Percentiles rank a stretch among this genome's conserved stretches.
Conservation (phyloP, 2,329 filamentous ascomycete genomes). For the Didymosphaeria variabile region DNA sequence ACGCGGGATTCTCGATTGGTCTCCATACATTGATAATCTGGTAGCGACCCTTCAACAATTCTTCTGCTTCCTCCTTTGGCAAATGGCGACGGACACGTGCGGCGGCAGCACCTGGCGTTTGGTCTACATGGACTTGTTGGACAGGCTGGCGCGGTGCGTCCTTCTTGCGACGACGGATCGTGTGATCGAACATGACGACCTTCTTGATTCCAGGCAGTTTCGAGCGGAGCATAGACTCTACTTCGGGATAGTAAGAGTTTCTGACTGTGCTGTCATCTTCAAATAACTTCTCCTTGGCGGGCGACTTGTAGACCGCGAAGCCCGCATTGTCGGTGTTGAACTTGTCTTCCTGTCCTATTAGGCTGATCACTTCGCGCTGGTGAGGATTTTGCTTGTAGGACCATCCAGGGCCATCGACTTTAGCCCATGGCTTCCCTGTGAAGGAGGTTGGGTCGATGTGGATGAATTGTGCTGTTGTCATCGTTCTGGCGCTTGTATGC, state of each 20-base stretch:
- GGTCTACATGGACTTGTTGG: conserved; percentile 76
- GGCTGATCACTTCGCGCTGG: conserved; percentile 61
- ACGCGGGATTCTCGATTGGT: conserved; percentile 70
- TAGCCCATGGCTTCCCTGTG: conserved; percentile 67
- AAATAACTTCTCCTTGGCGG: conserved; percentile 64
- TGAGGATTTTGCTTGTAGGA: conserved; percentile 62
- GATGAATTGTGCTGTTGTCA: conserved; percentile 68
- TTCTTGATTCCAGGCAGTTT: conserved; percentile 66
- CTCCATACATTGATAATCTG: conserved; percentile 78
- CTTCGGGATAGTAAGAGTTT: conserved; percentile 67
- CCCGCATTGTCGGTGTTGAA: conserved; percentile 68
- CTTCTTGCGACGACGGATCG: conserved; percentile 67
- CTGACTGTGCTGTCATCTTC: conserved; percentile 65
- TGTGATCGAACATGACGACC: conserved; percentile 77
- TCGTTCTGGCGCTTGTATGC: conserved; percentile 43
- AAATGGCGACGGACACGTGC: conserved; percentile 70
- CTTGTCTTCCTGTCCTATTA: conserved; percentile 60
- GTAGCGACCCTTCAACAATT: conserved; percentile 65
- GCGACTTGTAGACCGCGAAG: conserved; percentile 64
- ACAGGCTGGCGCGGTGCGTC: conserved; percentile 69
- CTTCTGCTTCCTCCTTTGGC: conserved; percentile 63
- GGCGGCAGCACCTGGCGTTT: conserved; percentile 70
- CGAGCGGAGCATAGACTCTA: conserved; percentile 65
- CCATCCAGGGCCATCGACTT: conserved; percentile 68
- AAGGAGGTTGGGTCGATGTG: conserved; percentile 67